Evolutionary conservation across 345 rosid genomes (phyloP), one percentile per base, ranked within the genome.

Genomic region (Eucalyptus regnans): DNA sequence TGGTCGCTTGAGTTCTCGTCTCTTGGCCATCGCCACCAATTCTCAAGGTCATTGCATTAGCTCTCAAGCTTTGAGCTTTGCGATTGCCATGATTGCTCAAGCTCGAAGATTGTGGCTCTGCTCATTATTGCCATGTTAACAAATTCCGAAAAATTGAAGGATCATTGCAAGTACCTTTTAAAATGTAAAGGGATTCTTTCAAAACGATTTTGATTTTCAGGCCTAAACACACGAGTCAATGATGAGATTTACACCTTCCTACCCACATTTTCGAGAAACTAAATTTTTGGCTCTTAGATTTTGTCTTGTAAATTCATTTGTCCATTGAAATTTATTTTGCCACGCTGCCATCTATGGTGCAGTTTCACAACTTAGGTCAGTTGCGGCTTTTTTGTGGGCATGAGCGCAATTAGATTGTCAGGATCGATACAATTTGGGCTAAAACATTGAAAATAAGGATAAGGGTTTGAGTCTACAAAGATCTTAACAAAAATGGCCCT

Each of bases 201-300:
- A n/a, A n/a, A 64, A 64, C 2, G 20, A 7, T 64, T 64, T 14
- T 64, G 76, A n/a, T n/a, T 64, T 64, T 64, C 68, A 29, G 68
- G n/a, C 17, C n/a, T n/a, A n/a, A 64, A n/a, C 76, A n/a, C 9
- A n/a, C 3, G 9, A 64, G 18, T 64, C 16, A 12, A 62, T 0
- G 68, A 62, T 12, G 20, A 0, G 76, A 15, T n/a, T n/a, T n/a
- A 0, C 3, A 14, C 0, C 76, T 64, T 64, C 20, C 41, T 16
- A n/a, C 76, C 37, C 41, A 64, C 14, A 17, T 62, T 62, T 64
- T n/a, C 41, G 20, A 15, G 41, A 64, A 31, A 14, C 37, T 14
- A 0, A 16, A n/a, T 7, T 64, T n/a, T n/a, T 64, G 76, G 76
- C 71, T 64, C 18, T 31, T 64, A 64, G n/a, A 64, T 13, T 29